A percentile compares a stretch with the other conserved stretches of the same genome.
Conservation (phyloP, 2,329 filamentous ascomycete genomes). For the Colletotrichum agaves region DNA sequence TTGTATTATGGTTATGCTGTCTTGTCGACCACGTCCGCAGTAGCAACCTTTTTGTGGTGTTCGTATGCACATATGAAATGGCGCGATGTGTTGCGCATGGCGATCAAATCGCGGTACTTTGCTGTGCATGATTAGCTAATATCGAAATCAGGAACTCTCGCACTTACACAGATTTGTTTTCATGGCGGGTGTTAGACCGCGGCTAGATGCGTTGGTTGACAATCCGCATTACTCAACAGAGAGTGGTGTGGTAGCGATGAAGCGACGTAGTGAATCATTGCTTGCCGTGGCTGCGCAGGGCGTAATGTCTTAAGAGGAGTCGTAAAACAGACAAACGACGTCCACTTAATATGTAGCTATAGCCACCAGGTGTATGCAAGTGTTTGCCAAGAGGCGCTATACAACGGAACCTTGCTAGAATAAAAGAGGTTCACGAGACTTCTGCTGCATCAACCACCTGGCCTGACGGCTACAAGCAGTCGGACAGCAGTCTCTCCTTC, state of each 20-base stretch:
- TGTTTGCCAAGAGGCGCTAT: not conserved
- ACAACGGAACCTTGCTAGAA: not conserved
- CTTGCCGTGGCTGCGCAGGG: not conserved
- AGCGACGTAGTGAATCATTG: not conserved
- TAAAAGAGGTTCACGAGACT: not conserved
- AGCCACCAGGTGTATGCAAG: not conserved
- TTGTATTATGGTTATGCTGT: slow-evolving; percentile 21
- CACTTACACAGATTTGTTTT: slow-evolving; percentile 30
- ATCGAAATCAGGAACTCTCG: not conserved
- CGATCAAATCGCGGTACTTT: slow-evolving; percentile 7
- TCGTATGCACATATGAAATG: slow-evolving; percentile 4
- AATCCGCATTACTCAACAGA: slow-evolving; percentile 18
- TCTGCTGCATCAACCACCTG: slow-evolving; percentile 7
- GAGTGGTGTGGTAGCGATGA: not conserved
- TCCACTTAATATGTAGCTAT: not conserved
- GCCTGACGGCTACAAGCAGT: not conserved
- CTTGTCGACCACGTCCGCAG: not conserved
- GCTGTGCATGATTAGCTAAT: slow-evolving; percentile 1
- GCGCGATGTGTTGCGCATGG: slow-evolving; percentile 15
- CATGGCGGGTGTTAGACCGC: not conserved
- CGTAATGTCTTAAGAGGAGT: not conserved
- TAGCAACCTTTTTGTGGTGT: not conserved
- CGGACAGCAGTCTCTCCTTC: not conserved
- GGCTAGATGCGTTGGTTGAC: slow-evolving; percentile 3
- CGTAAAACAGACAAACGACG: not conserved